Base-by-base conservation (phyloP, 805 yeast species). In the Yarrowia deformans region DNA sequence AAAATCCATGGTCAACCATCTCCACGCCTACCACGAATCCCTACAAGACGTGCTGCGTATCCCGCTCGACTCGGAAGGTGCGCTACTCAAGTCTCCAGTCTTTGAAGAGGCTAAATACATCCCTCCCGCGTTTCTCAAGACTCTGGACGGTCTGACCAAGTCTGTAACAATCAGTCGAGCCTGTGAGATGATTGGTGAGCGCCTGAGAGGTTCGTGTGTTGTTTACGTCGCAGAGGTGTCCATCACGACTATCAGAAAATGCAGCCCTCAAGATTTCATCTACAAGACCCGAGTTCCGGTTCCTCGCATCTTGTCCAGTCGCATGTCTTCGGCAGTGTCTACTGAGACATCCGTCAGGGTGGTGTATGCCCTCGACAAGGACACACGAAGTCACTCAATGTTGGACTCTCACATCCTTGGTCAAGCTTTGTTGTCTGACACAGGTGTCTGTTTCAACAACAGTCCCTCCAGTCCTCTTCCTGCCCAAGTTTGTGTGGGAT, bases 1-100 rank as follows among this genome's bases (percentile, higher is more conserved):
- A 29, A 56, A 56, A 42, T 29, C 63, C 16, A 56, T 56, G 63
- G 48, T 56, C n/a, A 56, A 56, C 63, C 63, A 56, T n/a, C 63
- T 56, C 23, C 63, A 56, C 12, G 48, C 63, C 8, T 56, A 56
- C 63, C 63, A 56, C 29, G 46, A 40, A 12, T 56, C 63, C 4
- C 37, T 56, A 1, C 63, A 56, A 13, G 63, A 56, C 29, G 63
- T 56, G 3, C 23, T 56, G 12, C 63, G 63, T 19, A 29, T 40
- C 10, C 63, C 63, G 6, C 46, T 56, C 12, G 63, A 56, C 63
- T 56, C 63, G 8, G 63, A n/a, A n/a, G 48, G 48, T 2, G 48
- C 63, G 1, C 48, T 56, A 16, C 37, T 42, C 29, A 56, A 56
- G 37, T 56, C 63, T n/a, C 63, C 63, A 0, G 63, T 56, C 5